Evolutionary conservation across 768 basidiomycete species (phyloP).

Genomic region (Lentinus tigrinus): DNA sequence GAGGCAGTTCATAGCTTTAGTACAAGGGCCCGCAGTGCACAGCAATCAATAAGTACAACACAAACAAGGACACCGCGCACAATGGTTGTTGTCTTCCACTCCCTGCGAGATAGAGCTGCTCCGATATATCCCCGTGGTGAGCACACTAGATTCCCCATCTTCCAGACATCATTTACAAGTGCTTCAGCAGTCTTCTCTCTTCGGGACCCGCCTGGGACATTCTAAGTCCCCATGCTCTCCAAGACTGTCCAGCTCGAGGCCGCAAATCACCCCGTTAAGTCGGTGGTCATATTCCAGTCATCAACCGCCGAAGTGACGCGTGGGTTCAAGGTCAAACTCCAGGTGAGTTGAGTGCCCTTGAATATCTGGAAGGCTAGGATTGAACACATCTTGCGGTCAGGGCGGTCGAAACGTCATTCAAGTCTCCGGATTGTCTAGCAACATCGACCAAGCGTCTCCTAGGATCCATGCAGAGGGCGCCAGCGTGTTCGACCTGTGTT

Average conservation of each 20-base stretch:
- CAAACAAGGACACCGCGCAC: no score
- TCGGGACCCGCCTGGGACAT: no score
- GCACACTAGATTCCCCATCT: no score
- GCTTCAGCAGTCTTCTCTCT: no score
- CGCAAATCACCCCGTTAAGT: constrained; percentile 35
- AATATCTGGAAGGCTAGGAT: not conserved
- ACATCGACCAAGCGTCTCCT: constrained; percentile 50
- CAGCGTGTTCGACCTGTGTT: constrained; percentile 55
- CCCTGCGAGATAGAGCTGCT: no score
- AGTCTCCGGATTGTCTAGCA: constrained; percentile 47
- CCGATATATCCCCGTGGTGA: no score
- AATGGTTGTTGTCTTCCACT: no score
- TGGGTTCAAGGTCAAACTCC: constrained; percentile 44
- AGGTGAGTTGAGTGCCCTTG: constrained; percentile 32
- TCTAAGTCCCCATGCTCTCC: not conserved
- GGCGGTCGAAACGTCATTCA: constrained; percentile 52
- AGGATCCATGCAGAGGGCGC: constrained; percentile 52
- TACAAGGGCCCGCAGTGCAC: no score
- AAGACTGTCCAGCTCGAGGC: not conserved
- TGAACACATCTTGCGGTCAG: constrained; percentile 28
- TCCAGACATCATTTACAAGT: no score
- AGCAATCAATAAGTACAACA: no score
- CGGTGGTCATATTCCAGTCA: constrained; percentile 57
- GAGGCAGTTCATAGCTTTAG: no score
- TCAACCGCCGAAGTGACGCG: constrained; percentile 56